These are phyloP conservation scores for Microsporum audouinii DNA, from an alignment of 2,329 filamentous ascomycete species.

Conservation along the genomic window DNA sequence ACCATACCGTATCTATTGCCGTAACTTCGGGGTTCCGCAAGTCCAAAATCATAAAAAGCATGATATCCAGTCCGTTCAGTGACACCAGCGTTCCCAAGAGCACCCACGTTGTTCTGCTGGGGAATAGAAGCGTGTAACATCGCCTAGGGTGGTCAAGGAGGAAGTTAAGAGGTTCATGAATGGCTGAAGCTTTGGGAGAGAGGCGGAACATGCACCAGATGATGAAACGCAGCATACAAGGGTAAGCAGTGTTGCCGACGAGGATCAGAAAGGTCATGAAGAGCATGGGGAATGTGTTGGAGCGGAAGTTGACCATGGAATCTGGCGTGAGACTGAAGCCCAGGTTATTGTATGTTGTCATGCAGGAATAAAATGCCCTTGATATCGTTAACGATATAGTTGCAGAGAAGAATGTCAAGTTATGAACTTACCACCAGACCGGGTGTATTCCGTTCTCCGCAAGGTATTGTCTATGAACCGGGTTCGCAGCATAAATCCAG, in stretches of 20 bases:
- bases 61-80: slow-evolving; percentile 45
- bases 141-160: slow-evolving; percentile 52
- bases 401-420: slow-evolving; percentile 68
- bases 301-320: slow-evolving; percentile 42
- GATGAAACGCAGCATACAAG: slow-evolving; percentile 43
- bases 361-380: slow-evolving; percentile 41
- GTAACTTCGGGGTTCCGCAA: slow-evolving; percentile 42
- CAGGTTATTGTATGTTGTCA: slow-evolving; percentile 44
- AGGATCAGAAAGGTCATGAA: slow-evolving; percentile 32
- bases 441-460: slow-evolving; percentile 30
- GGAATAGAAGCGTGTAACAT: slow-evolving; percentile 54
- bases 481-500: slow-evolving; percentile 36
- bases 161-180: slow-evolving; percentile 40
- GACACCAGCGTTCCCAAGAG: slow-evolving; percentile 41
- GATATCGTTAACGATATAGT: slow-evolving; percentile 50
- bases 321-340: slow-evolving; percentile 46
- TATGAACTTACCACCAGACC: slow-evolving; percentile 39
- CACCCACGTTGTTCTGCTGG: slow-evolving; percentile 48
- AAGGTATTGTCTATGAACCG: slow-evolving; percentile 33
- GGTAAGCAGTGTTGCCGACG: slow-evolving; percentile 39
- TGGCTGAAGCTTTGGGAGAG: slow-evolving; percentile 26
- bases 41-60: slow-evolving; percentile 44
- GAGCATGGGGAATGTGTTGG: slow-evolving; percentile 32
- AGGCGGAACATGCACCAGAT: slow-evolving; percentile 47
- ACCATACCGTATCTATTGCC: slow-evolving; percentile 9